Percentiles rank a stretch among this genome's conserved stretches.
Conservation (phyloP, 1,139 yeast species). For the Kodamaea suecica region DNA sequence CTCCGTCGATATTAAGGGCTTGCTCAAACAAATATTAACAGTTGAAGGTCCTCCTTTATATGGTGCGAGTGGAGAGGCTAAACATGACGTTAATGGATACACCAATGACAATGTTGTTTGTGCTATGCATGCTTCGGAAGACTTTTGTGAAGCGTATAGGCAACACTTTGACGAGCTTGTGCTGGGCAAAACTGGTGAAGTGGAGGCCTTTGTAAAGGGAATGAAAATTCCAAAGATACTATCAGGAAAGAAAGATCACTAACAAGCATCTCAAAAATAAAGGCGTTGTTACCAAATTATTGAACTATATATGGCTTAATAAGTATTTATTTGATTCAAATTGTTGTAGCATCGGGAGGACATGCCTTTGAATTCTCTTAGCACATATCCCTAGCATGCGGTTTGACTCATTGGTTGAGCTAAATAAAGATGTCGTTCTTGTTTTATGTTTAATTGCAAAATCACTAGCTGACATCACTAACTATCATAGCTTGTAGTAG, state of each 20-base stretch:
- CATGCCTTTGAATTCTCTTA: no score
- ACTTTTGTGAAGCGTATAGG: slow-evolving; percentile 23
- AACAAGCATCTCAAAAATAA: no score
- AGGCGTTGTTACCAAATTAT: no score
- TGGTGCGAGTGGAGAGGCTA: not conserved
- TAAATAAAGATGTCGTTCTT: no score
- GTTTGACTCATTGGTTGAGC: no score
- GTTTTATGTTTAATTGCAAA: no score
- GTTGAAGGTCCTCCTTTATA: slow-evolving; percentile 8
- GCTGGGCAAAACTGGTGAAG: not conserved
- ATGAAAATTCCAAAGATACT: not conserved
- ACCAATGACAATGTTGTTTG: slow-evolving; percentile 32
- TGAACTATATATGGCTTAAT: no score
- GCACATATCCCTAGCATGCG: no score
- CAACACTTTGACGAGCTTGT: slow-evolving; percentile 12
- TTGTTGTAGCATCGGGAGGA: no score
- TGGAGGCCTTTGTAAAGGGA: slow-evolving; percentile 3
- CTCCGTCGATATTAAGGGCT: slow-evolving; percentile 31
- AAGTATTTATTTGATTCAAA: no score
- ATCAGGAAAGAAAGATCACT: not conserved
- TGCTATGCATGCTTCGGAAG: slow-evolving; percentile 25
- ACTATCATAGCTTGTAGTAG: no score
- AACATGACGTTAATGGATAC: slow-evolving; percentile 16
- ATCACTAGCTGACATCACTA: no score
- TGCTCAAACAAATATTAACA: slow-evolving; percentile 22